Evolutionary conservation across 352 stramenopile species (phyloP), one percentile per base, ranked within the genome.

Genomic region (Phytophthora litchii): DNA sequence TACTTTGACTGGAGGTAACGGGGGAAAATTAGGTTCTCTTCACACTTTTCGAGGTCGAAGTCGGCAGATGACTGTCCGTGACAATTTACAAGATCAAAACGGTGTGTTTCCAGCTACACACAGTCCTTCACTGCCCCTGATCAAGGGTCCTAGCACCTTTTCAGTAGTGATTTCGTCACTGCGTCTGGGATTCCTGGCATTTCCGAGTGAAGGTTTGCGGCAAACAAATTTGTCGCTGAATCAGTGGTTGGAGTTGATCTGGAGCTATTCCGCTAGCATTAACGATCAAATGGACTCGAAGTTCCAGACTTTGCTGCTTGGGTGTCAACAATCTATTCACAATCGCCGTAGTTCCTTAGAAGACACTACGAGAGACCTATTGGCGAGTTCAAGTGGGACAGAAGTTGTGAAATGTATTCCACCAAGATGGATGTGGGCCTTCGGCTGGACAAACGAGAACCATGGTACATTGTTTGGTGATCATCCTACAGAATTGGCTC

Each of bases 171-270:
- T 7, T 0, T 37, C 25, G 3, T 42, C 38, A 7, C 41, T 66
- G 7, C 31, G 17, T 4, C 20, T 68, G 29, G 64, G 51, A 13
- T 72, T 72, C 21, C 36, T 72, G 20, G 45, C 38, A 10, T 64
- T 75, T n/a, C 59, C 74, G 0, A 49, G 45, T 11, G 60, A 75
- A 31, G 12, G 4, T 1, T 25, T 79, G 11, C 35, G 34, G 10
- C 43, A 27, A 1, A 12, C 14, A 17, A 43, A 68, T 14, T 54
- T 67, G 19, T 60, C 67, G 5, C 34, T 69, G 17, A 42, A 43
- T 34, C 55, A 67, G 27, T 83, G 73, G 73, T 36, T 83, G 4
- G 66, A 78, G 13, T 10, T 70, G 0, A 19, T 78, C 44, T 83
- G 73, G 73, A 46, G 1, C 3, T 77, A 78, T 56, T 48, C 67